Percentiles rank a stretch among this genome's conserved stretches.
Conservation (phyloP, 441 rosid species). For the Syzygium syzygioides region DNA sequence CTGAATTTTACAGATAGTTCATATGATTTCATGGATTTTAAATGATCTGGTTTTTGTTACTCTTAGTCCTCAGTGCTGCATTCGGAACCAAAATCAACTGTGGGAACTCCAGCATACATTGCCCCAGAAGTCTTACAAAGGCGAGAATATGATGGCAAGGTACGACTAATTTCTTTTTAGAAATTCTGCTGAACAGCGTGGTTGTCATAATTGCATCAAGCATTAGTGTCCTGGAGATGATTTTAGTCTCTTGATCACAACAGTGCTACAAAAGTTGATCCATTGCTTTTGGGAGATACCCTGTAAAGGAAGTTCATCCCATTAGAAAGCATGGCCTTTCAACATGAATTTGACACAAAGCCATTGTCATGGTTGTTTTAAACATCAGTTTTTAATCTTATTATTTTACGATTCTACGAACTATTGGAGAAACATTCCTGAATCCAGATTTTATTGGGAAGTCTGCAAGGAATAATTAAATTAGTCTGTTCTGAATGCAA, state of each 20-base stretch:
- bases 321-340: background rate
- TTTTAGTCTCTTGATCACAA: background rate
- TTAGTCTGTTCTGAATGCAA: background rate
- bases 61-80: slow-evolving; percentile 58
- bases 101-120: slow-evolving; percentile 73
- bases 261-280: background rate
- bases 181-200: background rate
- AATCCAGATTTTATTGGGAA: background rate
- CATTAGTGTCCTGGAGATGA: background rate
- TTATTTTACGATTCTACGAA: background rate
- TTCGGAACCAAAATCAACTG: slow-evolving; percentile 68
- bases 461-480: background rate
- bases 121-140: slow-evolving; percentile 60
- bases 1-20: background rate
- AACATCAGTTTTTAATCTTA: background rate
- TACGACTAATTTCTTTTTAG: slow-evolving; percentile 2
- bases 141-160: slow-evolving; percentile 74
- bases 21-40: background rate
- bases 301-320: background rate
- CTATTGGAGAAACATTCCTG: background rate
- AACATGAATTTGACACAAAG: background rate
- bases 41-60: background rate
- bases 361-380: background rate
- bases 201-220: background rate
- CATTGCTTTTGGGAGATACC: background rate